Evolutionary conservation across 108 stramenopile species (phyloP), one percentile per base, ranked within the genome.

Genomic region (Poteriospumella lacustris): DNA sequence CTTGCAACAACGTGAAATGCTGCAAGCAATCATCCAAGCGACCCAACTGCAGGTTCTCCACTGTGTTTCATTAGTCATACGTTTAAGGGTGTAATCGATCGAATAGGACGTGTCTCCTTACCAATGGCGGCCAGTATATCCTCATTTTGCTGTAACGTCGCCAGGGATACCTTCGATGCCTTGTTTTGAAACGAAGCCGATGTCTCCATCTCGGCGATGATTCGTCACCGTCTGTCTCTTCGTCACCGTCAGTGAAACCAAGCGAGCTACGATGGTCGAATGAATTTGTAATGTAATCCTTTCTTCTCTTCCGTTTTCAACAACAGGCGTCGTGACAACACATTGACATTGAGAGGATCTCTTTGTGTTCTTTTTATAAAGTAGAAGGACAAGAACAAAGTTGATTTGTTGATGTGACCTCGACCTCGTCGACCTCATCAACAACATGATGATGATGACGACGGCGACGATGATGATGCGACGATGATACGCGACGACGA

Each of bases 11-110:
- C 28, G 33, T 26, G 41, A 34, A 73, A 56, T 73, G 70, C 19
- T 73, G 36, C 26, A 73, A 33, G 42, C 70, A 29, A 3, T 73
- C 70, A 44, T 73, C 70, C 42, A 73, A 52, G 5, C 70, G 36
- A 42, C 70, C 70, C 33, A 73, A 24, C 42, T 73, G 70, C 38
- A 73, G 43, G 41, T 73, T 73, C 33, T 73, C 70, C 5, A 73
- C 70, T 42, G 36, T 52, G 47, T 19, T 52, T 15, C 19, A 52
- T 52, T 15, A 9, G 47, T 9, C 19, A 52, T 52, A 52, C 19
- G 47, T 9, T 52, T 15, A 15, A 52, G 47, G 47, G 47, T 52
- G 47, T 52, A 52, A n/a, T n/a, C n/a, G n/a, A n/a, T n/a, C n/a
- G n/a, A n/a, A n/a, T n/a, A n/a, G n/a, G n/a, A n/a, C n/a, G 15